These are phyloP conservation scores for Basidiobolus meristosporus DNA, from an alignment of 371 early-diverging fungal genomes.

Conservation along the genomic window DNA sequence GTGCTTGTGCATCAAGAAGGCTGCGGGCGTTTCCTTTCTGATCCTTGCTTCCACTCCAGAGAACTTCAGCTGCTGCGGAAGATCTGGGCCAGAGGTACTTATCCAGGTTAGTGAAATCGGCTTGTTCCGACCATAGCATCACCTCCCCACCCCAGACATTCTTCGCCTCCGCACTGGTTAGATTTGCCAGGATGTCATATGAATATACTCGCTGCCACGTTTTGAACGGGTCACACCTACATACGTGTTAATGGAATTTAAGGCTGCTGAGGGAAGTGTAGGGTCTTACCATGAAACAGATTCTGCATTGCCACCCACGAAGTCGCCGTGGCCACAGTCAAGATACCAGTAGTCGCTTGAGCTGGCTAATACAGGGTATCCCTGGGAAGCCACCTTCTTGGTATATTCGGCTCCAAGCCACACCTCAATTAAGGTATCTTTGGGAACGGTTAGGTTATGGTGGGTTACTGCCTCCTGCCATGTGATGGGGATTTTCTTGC, in stretches of 20 bases:
- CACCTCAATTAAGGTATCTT: slow-evolving; percentile 25
- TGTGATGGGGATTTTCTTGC: slow-evolving; percentile 21
- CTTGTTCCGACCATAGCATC: slow-evolving; percentile 56
- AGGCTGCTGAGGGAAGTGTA: no score
- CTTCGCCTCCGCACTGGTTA: slow-evolving; percentile 3
- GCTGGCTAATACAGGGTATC: slow-evolving; percentile 30
- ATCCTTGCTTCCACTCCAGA: slow-evolving; percentile 52
- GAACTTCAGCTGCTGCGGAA: slow-evolving; percentile 45
- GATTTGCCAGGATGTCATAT: slow-evolving; percentile 19
- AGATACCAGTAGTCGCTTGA: slow-evolving; percentile 40
- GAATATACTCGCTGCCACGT: slow-evolving; percentile 61
- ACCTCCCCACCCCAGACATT: slow-evolving; percentile 25
- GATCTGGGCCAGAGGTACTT: slow-evolving; percentile 48
- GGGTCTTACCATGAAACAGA: no score
- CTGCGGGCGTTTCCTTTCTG: slow-evolving; percentile 24
- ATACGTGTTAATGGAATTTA: no score
- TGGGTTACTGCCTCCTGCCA: slow-evolving; percentile 34
- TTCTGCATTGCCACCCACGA: slow-evolving; percentile 34
- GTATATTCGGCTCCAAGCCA: slow-evolving; percentile 28
- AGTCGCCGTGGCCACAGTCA: slow-evolving; percentile 47
- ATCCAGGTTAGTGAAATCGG: slow-evolving; percentile 40
- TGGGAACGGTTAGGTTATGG: slow-evolving; percentile 15
- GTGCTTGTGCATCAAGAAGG: slow-evolving; percentile 35
- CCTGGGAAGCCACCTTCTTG: slow-evolving; percentile 18
- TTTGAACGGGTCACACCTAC: slow-evolving; percentile 72